Percentiles rank a stretch among this genome's conserved stretches.
These are phyloP conservation scores for Coriaria nepalensis DNA, from an alignment of 306 rosid genomes.

Conservation along the genomic window DNA sequence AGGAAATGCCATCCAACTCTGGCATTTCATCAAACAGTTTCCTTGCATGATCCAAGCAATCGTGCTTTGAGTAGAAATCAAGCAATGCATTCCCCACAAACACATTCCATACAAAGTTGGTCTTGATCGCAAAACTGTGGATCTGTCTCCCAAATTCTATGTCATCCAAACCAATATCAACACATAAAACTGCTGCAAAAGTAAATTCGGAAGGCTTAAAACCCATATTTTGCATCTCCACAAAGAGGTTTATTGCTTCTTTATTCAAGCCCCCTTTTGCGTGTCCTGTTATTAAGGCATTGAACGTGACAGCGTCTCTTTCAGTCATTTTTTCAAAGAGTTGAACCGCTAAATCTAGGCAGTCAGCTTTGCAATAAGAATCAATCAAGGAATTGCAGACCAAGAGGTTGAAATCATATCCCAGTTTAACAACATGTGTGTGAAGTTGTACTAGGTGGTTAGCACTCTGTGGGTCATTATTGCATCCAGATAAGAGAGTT, in stretches of 20 bases:
- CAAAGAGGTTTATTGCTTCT: constrained; percentile 49
- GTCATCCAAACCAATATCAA: constrained; percentile 51
- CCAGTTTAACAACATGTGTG: constrained; percentile 40
- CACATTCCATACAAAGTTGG: constrained; percentile 53
- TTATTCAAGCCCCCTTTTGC: constrained; percentile 47
- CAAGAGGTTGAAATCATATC: constrained; percentile 40
- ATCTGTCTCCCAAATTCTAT: constrained; percentile 48
- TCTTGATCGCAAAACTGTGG: constrained; percentile 54
- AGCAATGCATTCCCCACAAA: constrained; percentile 88
- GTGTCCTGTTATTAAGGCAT: constrained; percentile 63
- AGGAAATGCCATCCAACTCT: constrained; percentile 69
- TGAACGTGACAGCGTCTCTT: constrained; percentile 66
- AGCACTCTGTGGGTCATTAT: constrained; percentile 26
- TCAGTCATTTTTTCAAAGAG: constrained; percentile 36
- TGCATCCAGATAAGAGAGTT: constrained; percentile 64
- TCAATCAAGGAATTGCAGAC: constrained; percentile 83
- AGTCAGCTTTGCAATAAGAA: constrained; percentile 56
- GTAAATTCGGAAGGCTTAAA: constrained; percentile 60
- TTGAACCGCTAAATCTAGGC: constrained; percentile 36
- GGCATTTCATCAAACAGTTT: constrained; percentile 67
- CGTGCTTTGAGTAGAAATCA: constrained; percentile 75
- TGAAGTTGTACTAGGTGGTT: constrained; percentile 49
- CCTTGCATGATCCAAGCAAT: constrained; percentile 31
- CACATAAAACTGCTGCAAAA: constrained; percentile 59
- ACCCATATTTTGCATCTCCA: constrained; percentile 46